Conservation (phyloP, 192 early-diverging fungal species). For the Podila clonocystis region DNA sequence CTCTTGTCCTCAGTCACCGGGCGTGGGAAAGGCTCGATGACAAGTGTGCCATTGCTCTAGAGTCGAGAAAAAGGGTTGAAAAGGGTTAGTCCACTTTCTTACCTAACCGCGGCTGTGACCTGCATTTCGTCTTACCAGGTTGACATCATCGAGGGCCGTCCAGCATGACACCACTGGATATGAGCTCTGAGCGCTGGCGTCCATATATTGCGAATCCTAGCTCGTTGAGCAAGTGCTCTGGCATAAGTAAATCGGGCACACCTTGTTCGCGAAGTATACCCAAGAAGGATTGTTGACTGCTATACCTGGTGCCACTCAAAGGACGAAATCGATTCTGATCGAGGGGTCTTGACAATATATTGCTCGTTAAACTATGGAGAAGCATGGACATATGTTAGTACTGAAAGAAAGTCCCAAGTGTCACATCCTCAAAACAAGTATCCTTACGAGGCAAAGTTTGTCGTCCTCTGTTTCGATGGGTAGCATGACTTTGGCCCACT, state of each 20-base stretch:
- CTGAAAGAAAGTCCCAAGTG: not conserved
- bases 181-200: constrained; percentile 5
- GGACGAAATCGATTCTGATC: not conserved
- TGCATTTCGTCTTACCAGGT: constrained; percentile 9
- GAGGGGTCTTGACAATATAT: constrained; percentile 49
- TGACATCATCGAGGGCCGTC: constrained; percentile 42
- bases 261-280: no score
- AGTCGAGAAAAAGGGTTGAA: no score
- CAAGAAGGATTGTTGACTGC: not conserved
- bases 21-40: constrained; percentile 38
- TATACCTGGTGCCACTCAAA: constrained; percentile 49
- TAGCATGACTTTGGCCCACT: constrained; percentile 12
- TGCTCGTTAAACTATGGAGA: constrained; percentile 42
- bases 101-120: no score
- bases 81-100: no score
- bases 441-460: constrained; percentile 23
- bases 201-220: constrained; percentile 47
- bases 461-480: constrained; percentile 10
- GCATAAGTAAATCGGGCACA: no score
- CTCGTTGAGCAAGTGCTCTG: no score
- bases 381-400: not conserved
- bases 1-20: constrained; percentile 1
- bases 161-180: constrained; percentile 36
- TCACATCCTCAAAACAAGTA: not conserved
- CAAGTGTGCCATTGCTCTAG: constrained; percentile 23